A percentile compares a stretch with the other conserved stretches of the same genome.
These are phyloP conservation scores for Hyphopichia wangnamkhiaoensis DNA, from an alignment of 1,139 yeast species.

Conservation along the genomic window DNA sequence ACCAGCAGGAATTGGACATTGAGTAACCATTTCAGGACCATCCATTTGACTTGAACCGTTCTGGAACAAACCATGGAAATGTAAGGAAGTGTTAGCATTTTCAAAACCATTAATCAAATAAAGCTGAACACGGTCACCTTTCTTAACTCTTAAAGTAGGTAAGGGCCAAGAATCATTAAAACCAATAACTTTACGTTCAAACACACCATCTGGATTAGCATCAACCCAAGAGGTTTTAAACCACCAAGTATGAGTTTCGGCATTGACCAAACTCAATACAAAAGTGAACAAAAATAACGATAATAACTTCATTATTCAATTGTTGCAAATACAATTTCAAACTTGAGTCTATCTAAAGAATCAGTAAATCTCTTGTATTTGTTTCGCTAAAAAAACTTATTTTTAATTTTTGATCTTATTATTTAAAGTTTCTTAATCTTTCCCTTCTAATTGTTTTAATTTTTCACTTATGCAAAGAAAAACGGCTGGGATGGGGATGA, in stretches of 20 bases:
- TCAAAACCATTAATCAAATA: slow-evolving; percentile 61
- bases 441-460: not conserved
- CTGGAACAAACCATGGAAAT: slow-evolving; percentile 77
- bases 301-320: slow-evolving; percentile 13
- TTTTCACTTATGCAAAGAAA: not conserved
- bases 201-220: slow-evolving; percentile 67
- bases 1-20: slow-evolving; percentile 75
- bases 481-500: slow-evolving; percentile 5
- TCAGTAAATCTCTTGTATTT: too few species aligned
- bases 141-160: slow-evolving; percentile 64
- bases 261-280: slow-evolving; percentile 19
- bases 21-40: slow-evolving; percentile 77
- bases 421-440: not conserved
- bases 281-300: slow-evolving; percentile 11
- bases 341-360: too few species aligned
- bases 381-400: too few species aligned
- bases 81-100: slow-evolving; percentile 58
- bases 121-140: slow-evolving; percentile 61
- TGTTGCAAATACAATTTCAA: too few species aligned
- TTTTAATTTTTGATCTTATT: not conserved
- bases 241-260: slow-evolving; percentile 52
- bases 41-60: slow-evolving; percentile 65
- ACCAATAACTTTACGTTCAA: slow-evolving; percentile 56
- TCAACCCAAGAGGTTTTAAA: slow-evolving; percentile 56
- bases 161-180: slow-evolving; percentile 74